A percentile compares a stretch with the other conserved stretches of the same genome.
Conservation (phyloP, 2,329 filamentous ascomycete genomes). For the Cladophialophora carrionii region DNA sequence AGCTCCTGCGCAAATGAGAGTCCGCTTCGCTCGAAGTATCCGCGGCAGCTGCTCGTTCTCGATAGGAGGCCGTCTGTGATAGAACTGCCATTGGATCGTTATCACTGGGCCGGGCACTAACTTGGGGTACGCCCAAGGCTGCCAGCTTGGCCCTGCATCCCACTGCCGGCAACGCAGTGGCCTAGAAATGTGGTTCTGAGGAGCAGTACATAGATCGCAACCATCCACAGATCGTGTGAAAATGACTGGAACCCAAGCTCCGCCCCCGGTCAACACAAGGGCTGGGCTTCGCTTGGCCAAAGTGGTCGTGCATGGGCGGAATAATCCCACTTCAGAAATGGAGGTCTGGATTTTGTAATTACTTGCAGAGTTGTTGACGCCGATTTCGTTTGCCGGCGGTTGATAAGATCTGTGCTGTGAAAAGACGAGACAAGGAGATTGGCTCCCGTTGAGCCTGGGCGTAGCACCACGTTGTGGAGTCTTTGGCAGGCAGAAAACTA, state of each 20-base stretch:
- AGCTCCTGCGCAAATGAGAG: background rate
- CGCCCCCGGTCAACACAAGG: background rate
- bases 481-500: background rate
- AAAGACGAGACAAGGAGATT: background rate
- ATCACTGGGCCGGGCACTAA: background rate
- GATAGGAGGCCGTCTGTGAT: background rate
- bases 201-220: background rate
- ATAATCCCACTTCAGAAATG: background rate
- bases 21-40: background rate
- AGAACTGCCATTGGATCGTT: background rate
- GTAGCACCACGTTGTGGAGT: background rate
- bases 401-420: background rate
- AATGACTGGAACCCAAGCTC: background rate
- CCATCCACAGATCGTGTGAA: background rate
- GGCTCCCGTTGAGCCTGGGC: background rate
- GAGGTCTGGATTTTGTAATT: background rate
- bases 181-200: background rate
- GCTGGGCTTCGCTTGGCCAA: background rate
- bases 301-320: background rate
- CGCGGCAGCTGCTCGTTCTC: background rate
- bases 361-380: background rate
- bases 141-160: background rate
- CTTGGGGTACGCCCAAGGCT: too few relatives aligned
- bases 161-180: background rate
- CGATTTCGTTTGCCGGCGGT: background rate